Base-by-base conservation (phyloP, 108 stramenopile species). In the Cyclotella kingstonii region DNA sequence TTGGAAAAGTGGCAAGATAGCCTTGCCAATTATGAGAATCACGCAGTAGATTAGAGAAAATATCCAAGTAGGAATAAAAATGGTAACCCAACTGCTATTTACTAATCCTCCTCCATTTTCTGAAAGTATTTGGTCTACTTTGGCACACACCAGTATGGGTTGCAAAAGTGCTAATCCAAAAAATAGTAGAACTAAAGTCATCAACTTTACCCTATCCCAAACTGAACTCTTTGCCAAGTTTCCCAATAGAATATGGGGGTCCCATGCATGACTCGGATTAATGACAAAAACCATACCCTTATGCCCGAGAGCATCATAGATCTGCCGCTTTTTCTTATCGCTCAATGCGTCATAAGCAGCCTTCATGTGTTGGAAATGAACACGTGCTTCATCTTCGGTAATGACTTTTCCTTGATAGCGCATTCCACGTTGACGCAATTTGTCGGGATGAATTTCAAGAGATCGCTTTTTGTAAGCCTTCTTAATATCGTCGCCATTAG, bases 391-490 rank as follows among this genome's bases (percentile, higher is more conserved):
- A 31, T 82, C 85, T 14, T 76, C 71, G 29, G 66, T 73, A 5
- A 70, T 49, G 22, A 77, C 43, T 14, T 51, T 17, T 18, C 72
- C 71, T 19, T 73, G 47, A 30, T 68, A 78, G 28, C 49, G 38
- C 57, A 68, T 82, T 15, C 85, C 81, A 1, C 86, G 85, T 74
- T 93, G 91, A 9, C 84, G 82, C 22, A 90, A 39, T 50, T 90
- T 93, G 63, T 93, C 91, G 46, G 91, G 91, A 49, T 93, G 91
- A 48, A 87, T 61, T 60, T 64, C 63, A 39, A 93, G 68, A 7
- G 79, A 79, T 18, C 68, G 70, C 38, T 86, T 84, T 45, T 80
- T 71, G 80, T 93, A 93, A 25, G 91, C 91, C 63, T 85, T 89
- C 60, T 84, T 79, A 47, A 93, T 76, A 40, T 86, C 82, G 33